Base-by-base conservation (phyloP, 345 rosid species). In the Schrenkiella parvula region DNA sequence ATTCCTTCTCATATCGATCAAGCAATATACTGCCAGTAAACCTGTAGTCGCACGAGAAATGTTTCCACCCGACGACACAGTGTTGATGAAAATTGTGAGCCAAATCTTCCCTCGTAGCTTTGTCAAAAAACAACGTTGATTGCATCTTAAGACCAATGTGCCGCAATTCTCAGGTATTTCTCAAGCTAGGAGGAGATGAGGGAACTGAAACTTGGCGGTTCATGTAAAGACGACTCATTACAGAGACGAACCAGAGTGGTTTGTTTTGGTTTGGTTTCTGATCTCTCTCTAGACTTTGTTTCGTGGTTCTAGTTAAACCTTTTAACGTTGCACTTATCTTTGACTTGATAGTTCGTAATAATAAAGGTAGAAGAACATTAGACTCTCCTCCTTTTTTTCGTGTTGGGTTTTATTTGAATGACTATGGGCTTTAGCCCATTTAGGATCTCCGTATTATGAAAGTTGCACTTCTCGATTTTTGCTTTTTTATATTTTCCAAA, bases 1-100 rank as follows among this genome's bases (percentile, higher is more conserved):
- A 95, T 95, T 76, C 98, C 99, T 63, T 96, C 98, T 3, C 90
- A 85, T 68, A 88, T 95, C 56, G 99, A 95, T 81, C 91, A 80
- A 84, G 96, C 89, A 66, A 92, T 92, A 60, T 95, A 95, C 79
- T 95, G 98, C 82, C 90, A 71, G 80, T 92, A 82, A 83, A 44
- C 79, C 62, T 68, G 55, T 61, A 25, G 34, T 70, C 9, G 59
- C 14, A 5, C 35, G 17, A 35, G 74, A 42, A 52, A 75, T 2
- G 19, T 61, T 60, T 42, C 28, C 29, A 14, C 55, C 54, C 13
- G 17, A 50, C 10, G 46, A 50, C 11, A 11, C 54, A 6, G 23
- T 32, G 63, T 51, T 41, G 68, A 41, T 67, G 21, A 21, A 59
- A 75, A 52, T 61, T 74, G 79, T 68, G 37, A 68, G 73, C 44